Base-by-base conservation (phyloP, 768 basidiomycete genomes). In the Ramaria rubella region DNA sequence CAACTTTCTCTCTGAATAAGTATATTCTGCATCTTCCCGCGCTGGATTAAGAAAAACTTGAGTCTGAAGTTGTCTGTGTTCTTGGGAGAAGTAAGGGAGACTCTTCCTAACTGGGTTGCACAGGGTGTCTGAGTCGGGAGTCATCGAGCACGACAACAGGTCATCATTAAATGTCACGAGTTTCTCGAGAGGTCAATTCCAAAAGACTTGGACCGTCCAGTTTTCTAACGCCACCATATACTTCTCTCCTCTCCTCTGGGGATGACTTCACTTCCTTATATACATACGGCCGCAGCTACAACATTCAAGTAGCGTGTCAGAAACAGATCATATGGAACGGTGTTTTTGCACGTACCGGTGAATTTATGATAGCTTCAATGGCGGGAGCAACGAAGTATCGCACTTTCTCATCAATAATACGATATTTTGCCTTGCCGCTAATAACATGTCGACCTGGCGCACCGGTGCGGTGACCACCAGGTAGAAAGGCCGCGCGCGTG, bases 381-480 rank as follows among this genome's bases (percentile, higher is more conserved):
- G 81, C 77, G n/a, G 91, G 89, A 23, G 90, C 87, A 36, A 94
- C 82, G 60, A 85, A 92, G 49, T 90, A 80, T 64, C 91, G 78
- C 49, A 96, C 90, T 74, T 86, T 77, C 67, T 86, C 83, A 65
- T 95, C 89, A 55, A 90, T 62, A 15, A 96, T 74, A 54, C 86
- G 76, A 70, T 93, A 94, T 67, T 92, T 90, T 40, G 64, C 62
- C 64, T 84, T 83, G 40, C 90, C 89, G 40, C 78, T 69, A 19
- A 90, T 72, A 49, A 91, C 83, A 69, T 92, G 89, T 67, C 85
- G 82, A 68, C 93, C 90, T 19, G 91, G 91, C 24, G 92, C 88
- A 58, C 91, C 92, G 1, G 91, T 94, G 44, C 92, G 82, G 66
- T 81, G 85, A 23, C 89, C 88, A 60, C 90, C 90, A 7, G 90